phyloP scores from a whole-genome alignment of 495 filamentous ascomycete genomes.

The Cercophora newfieldiana region DNA sequence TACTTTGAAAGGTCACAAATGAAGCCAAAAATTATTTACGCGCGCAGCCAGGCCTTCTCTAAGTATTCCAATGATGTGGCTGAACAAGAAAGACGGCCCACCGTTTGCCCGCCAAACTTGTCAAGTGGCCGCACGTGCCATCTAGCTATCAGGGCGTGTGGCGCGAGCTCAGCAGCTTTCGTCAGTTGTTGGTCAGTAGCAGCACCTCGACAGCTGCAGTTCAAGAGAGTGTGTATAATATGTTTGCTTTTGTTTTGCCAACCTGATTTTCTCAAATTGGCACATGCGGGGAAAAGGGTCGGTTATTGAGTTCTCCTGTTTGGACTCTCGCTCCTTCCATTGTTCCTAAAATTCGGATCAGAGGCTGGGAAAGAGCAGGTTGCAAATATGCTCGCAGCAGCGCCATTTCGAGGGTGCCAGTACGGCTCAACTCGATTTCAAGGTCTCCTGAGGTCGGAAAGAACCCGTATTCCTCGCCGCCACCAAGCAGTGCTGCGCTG shows the following conservation, averaged over 20 bases:
- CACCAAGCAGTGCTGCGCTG: not conserved
- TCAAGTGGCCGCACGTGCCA: not conserved
- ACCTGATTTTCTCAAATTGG: not conserved
- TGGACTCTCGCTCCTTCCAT: not conserved
- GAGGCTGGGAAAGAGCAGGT: not conserved
- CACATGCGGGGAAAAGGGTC: not conserved
- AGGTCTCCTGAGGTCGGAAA: not conserved
- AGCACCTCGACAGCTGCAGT: not conserved
- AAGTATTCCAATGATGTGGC: no score
- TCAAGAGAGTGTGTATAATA: not conserved
- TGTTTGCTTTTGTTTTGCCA: not conserved
- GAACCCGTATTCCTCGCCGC: not conserved
- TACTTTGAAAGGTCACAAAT: no score
- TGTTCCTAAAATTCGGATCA: not conserved
- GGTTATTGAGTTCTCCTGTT: not conserved
- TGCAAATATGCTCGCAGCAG: not conserved
- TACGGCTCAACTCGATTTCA: not conserved
- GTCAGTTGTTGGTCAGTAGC: not conserved
- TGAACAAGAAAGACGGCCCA: no score
- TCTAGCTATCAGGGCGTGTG: not conserved
- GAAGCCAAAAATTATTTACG: no score
- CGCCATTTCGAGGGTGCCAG: not conserved
- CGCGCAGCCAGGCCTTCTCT: no score
- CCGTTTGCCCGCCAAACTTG: no score
- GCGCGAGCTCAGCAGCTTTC: constrained; percentile 6